Base-by-base conservation (phyloP, 768 basidiomycete species). In the Trametes villosa region DNA sequence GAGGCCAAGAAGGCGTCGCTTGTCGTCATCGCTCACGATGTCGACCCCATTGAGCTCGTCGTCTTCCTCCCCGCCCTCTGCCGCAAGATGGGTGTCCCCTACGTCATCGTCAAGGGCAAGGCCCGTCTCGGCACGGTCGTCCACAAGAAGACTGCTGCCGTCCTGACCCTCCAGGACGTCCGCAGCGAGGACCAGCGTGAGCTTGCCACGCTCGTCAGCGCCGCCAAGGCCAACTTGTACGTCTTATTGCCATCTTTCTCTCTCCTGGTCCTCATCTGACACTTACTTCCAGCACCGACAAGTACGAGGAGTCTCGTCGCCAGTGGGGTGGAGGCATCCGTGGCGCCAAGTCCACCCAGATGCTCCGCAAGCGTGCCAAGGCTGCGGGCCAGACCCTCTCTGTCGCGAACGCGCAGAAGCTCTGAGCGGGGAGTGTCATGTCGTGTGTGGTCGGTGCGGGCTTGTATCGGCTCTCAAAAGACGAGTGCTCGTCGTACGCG, bases 51-150 rank as follows among this genome's bases (percentile, higher is more conserved):
- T 65, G 96, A 99, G 80, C 90, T 99, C 70, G 96, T 99, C 66
- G 86, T 99, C 78, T 98, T 93, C 89, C 84, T 98, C 61, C 96
- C 96, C 57, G 95, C 96, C 56, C 88, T 98, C 62, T 98, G 96
- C 83, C 89, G 94, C 78, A 98, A 98, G 88, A 98, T 98, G 96
- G 96, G 96, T 76, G 91, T 98, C 33, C 96, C 96, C 40, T 98
- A 98, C 79, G 93, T 95, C 65, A 97, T 99, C 67, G 95, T 96
- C 69, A 98, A 98, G 82, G 91, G 92, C 79, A 98, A 98, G 81
- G 94, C 96, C 57, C 92, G 96, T 74, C 92, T 98, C 71, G 96
- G 96, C 68, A 94, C 96, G 8, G 94, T 98, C 63, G 94, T 96
- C 40, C 93, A 97, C 86, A 97, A 97, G 88, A 98, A 98, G 87